Evolutionary conservation across 495 filamentous ascomycete genomes (phyloP), one percentile per base, ranked within the genome.

Genomic region (Aspergillus taichungensis): DNA sequence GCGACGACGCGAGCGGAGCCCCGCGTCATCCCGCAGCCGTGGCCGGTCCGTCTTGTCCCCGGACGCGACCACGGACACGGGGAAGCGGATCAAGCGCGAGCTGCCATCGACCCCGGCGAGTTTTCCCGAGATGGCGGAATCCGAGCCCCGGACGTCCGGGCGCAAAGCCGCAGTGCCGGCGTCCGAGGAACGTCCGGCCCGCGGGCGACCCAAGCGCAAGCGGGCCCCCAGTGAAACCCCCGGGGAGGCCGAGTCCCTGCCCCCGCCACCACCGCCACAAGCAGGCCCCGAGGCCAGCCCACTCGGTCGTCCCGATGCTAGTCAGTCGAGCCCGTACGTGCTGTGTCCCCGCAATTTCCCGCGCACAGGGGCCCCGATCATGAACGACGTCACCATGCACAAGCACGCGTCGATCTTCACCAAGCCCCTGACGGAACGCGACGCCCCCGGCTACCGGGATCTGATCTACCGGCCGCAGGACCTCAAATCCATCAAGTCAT

Each of bases 401-500:
- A 88, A 89, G 37, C 81, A 88, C 46, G 92, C 87, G 6, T 90
- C 87, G 29, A 84, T 88, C 51, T 98, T 98, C 58, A 79, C 80
- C 13, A 79, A 79, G 41, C 87, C 90, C 2, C 76, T 98, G 30
- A 85, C 84, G 29, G 88, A 94, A 40, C 79, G 78, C 32, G 81
- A 90, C 52, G 92, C 90, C 0, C 87, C 87, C 1, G 88, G 89
- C 4, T 98, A 98, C 60, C 81, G 79, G 46, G 84, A 86, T 50
- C 78, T 95, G 37, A 85, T 98, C 45, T 80, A 85, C 46, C 81
- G 82, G 18, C 87, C 91, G 5, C 88, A 95, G 53, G 88, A 95
- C 59, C 73, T 98, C 13, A 95, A 95, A 59, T 78, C 78, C 6
- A 92, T 95, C 57, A 82, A 83, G 37, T 76, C 80, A 13, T 85